A percentile compares a stretch with the other conserved stretches of the same genome.
phyloP scores from a whole-genome alignment of 1,284 basidiomycete species.

The Pseudomicrostroma phylloplanum region DNA sequence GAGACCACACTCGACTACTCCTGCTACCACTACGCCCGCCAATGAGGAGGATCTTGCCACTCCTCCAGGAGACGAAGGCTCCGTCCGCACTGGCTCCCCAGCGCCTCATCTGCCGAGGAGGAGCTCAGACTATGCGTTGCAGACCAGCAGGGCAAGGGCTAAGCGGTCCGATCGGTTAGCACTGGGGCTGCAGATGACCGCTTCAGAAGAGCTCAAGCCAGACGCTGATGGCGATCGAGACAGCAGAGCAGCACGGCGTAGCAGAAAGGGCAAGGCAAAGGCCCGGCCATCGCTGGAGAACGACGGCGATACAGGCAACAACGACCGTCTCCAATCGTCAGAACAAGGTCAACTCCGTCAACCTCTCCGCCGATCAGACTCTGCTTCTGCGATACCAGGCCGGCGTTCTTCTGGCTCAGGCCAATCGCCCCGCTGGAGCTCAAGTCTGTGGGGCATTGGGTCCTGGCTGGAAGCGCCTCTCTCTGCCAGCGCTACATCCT shows the following conservation, averaged over 20 bases:
- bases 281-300: not conserved
- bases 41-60: not conserved
- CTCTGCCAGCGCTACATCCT: not conserved
- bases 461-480: conserved; percentile 1
- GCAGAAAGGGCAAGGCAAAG: conserved; percentile 2
- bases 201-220: not conserved
- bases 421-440: not conserved
- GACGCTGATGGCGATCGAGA: conserved; percentile 2
- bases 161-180: conserved; percentile 5
- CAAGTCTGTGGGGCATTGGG: not conserved
- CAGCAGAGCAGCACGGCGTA: not conserved
- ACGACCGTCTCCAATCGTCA: not conserved
- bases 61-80: not conserved
- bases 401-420: not conserved
- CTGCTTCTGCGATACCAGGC: not conserved
- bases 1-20: not conserved
- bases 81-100: not conserved
- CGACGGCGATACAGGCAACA: not conserved
- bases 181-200: not conserved
- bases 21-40: not conserved
- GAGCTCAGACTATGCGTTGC: conserved; percentile 1
- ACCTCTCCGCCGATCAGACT: not conserved
- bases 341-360: not conserved
- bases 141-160: not conserved
- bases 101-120: not conserved